Conservation (phyloP, 2,329 filamentous ascomycete genomes). For the Aaosphaeria pasadenensis region DNA sequence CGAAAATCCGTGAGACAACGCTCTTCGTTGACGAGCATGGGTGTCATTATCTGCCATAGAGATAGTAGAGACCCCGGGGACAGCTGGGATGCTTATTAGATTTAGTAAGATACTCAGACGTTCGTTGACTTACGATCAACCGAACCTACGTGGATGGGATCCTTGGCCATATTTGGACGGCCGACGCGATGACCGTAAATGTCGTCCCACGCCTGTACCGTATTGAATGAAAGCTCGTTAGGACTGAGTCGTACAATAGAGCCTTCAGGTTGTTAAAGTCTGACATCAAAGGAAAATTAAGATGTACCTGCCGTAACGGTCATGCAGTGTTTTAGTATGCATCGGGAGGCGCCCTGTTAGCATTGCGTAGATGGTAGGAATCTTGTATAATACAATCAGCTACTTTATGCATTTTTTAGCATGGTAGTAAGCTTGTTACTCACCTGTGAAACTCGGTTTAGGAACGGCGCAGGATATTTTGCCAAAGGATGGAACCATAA, state of each 20-base stretch:
- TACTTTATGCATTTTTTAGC: not conserved
- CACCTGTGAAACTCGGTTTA: constrained; percentile 11
- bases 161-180: constrained; percentile 10
- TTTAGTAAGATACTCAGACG: not conserved
- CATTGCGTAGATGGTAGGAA: constrained; percentile 11
- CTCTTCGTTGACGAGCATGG: constrained; percentile 29
- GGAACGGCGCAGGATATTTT: constrained; percentile 10
- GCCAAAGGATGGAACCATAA: constrained; percentile 12
- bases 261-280: constrained; percentile 18
- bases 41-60: constrained; percentile 14
- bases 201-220: constrained; percentile 40
- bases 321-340: constrained; percentile 16
- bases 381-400: not conserved
- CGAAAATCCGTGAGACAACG: constrained; percentile 32
- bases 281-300: not conserved
- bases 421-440: not conserved
- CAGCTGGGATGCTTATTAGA: constrained; percentile 3
- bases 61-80: constrained; percentile 15
- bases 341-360: constrained; percentile 12
- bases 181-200: constrained; percentile 29
- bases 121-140: constrained; percentile 8
- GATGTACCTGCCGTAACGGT: constrained; percentile 13
- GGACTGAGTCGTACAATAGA: constrained; percentile 47
- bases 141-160: constrained; percentile 13
- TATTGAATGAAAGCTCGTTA: constrained; percentile 47